phyloP scores from a whole-genome alignment of 495 filamentous ascomycete species.

The Penicillium coprophilum region DNA sequence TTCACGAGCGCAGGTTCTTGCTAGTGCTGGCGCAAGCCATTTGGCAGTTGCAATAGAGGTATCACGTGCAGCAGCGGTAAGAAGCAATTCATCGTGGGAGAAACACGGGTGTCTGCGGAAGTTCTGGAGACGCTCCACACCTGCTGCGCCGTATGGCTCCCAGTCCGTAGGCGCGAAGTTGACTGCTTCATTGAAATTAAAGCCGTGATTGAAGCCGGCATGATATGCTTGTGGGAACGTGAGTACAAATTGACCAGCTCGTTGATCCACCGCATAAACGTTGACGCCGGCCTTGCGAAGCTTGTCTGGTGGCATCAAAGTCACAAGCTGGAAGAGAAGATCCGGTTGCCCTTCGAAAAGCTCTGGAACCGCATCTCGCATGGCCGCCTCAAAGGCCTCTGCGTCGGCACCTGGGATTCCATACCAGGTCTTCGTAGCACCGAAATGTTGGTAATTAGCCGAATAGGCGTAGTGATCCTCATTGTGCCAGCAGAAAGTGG shows the following conservation, averaged over 20 bases:
- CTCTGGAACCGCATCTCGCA: slow-evolving; percentile 92
- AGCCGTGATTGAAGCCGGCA: slow-evolving; percentile 91
- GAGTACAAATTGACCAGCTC: slow-evolving; percentile 93
- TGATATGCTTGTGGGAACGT: slow-evolving; percentile 93
- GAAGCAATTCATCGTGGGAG: slow-evolving; percentile 93
- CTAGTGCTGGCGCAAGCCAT: slow-evolving; percentile 87
- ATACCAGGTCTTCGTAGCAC: slow-evolving; percentile 99
- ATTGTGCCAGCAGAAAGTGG: slow-evolving; percentile 99
- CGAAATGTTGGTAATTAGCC: slow-evolving; percentile 98
- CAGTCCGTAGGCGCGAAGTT: slow-evolving; percentile 98
- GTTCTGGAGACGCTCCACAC: slow-evolving; percentile 79
- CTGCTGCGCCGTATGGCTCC: slow-evolving; percentile 88
- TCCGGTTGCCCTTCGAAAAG: slow-evolving; percentile 97
- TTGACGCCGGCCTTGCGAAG: slow-evolving; percentile 91
- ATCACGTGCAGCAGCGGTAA: slow-evolving; percentile 78
- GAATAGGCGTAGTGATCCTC: slow-evolving; percentile 99
- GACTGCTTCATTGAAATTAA: slow-evolving; percentile 99
- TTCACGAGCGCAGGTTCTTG: slow-evolving; percentile 73
- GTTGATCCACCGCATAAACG: slow-evolving; percentile 89
- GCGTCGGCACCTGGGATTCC: slow-evolving; percentile 93
- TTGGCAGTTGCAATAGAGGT: slow-evolving; percentile 89
- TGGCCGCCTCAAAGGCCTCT: slow-evolving; percentile 90
- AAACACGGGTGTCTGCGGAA: slow-evolving; percentile 95
- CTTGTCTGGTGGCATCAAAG: slow-evolving; percentile 88
- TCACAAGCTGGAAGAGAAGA: slow-evolving; percentile 94